A percentile compares a stretch with the other conserved stretches of the same genome.
These are phyloP conservation scores for Zasmidium citrigriseum DNA, from an alignment of 2,329 filamentous ascomycete genomes.

Conservation along the genomic window DNA sequence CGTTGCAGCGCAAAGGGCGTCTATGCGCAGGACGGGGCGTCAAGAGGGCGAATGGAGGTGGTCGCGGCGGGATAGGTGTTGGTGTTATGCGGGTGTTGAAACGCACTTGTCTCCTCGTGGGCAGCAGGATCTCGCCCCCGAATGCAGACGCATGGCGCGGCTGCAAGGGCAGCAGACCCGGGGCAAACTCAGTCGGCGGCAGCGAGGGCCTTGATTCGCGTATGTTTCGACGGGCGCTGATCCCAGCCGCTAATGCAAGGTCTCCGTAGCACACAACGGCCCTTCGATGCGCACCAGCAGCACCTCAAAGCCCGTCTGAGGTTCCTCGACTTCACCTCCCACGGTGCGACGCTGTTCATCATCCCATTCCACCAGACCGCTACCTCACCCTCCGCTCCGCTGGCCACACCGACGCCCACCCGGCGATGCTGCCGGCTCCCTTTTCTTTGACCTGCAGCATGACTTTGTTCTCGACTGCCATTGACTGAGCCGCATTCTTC, in stretches of 20 bases:
- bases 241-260: slow-evolving; percentile 3
- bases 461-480: neutral
- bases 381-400: neutral
- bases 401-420: neutral
- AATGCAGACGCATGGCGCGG: neutral
- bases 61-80: neutral
- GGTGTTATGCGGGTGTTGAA: neutral
- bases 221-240: neutral
- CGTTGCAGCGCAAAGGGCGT: neutral
- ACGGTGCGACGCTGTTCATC: neutral
- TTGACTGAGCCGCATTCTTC: neutral
- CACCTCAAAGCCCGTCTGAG: neutral
- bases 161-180: neutral
- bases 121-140: neutral
- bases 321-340: neutral
- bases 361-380: too few species aligned
- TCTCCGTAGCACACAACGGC: neutral
- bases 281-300: neutral
- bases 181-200: neutral
- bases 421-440: neutral
- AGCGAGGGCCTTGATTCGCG: neutral
- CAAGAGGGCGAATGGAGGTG: neutral
- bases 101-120: neutral
- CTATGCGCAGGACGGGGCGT: neutral
- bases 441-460: neutral